Percentiles rank a stretch among this genome's conserved stretches.
phyloP scores from a whole-genome alignment of 306 rosid genomes.

The Macrotyloma uniflorum region DNA sequence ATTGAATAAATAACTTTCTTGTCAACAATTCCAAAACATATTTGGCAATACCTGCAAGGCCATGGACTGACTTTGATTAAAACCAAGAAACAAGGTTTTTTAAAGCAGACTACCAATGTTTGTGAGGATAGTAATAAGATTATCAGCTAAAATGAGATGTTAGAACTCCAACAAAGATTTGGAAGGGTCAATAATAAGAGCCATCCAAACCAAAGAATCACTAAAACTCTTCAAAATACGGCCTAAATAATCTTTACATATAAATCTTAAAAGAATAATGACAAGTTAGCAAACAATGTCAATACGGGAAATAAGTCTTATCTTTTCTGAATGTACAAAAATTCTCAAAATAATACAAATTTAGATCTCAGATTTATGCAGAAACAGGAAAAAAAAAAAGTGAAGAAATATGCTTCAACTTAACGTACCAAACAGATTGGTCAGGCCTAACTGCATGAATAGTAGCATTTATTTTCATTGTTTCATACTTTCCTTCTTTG shows the following conservation, averaged over 20 bases:
- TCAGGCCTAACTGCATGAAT: not conserved
- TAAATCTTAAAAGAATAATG: not conserved
- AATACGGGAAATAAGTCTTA: not conserved
- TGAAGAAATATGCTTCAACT: conserved; percentile 20
- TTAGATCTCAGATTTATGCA: conserved; percentile 8
- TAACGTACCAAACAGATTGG: not conserved
- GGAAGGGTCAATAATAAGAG: not conserved
- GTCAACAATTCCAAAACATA: conserved; percentile 16
- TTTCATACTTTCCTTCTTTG: not conserved
- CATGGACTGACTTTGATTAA: conserved; percentile 32
- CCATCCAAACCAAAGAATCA: conserved; percentile 29
- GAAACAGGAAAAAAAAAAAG: not conserved
- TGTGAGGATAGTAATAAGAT: conserved; percentile 11
- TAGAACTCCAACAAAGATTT: not conserved
- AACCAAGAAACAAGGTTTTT: conserved; percentile 16
- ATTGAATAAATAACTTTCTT: conserved; percentile 12
- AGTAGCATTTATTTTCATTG: not conserved
- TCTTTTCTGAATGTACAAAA: not conserved
- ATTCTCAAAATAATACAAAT: conserved; percentile 28
- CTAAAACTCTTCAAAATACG: not conserved
- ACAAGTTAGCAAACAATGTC: conserved; percentile 1
- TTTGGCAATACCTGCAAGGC: conserved; percentile 39
- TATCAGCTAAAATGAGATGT: conserved; percentile 1
- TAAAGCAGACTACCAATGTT: conserved; percentile 11
- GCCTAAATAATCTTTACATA: not conserved